Evolutionary conservation across 140 eudicot genomes (phyloP).

Genomic region (Stevia rebaudiana): DNA sequence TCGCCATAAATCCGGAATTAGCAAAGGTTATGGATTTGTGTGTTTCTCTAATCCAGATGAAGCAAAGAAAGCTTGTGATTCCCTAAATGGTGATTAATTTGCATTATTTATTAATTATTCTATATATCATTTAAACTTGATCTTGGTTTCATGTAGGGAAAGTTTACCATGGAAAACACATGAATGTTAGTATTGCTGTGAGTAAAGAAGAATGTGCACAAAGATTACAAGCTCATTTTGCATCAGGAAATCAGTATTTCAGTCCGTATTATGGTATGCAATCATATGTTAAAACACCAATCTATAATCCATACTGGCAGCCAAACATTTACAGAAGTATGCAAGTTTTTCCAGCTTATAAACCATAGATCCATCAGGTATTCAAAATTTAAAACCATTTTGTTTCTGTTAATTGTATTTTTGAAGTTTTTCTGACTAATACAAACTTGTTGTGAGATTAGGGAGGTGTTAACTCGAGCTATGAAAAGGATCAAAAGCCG

Average conservation of each 20-base stretch:
- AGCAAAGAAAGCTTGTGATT: slow-evolving; percentile 38
- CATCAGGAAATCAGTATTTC: slow-evolving; percentile 18
- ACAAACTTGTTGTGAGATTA: not conserved
- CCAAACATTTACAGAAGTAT: slow-evolving; percentile 16
- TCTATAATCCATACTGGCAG: slow-evolving; percentile 20
- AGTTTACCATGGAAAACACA: slow-evolving; percentile 27
- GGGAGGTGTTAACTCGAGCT: slow-evolving; percentile 13
- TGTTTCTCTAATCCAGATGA: slow-evolving; percentile 35
- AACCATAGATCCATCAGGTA: slow-evolving; percentile 21
- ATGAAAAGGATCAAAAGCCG: slow-evolving; percentile 16
- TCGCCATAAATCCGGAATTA: slow-evolving; percentile 32
- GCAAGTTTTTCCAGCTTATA: slow-evolving; percentile 16
- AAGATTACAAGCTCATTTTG: slow-evolving; percentile 17
- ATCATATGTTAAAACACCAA: slow-evolving; percentile 2
- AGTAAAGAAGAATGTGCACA: slow-evolving; percentile 25
- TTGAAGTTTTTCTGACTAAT: not conserved
- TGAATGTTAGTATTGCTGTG: slow-evolving; percentile 32
- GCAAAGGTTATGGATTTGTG: slow-evolving; percentile 53
- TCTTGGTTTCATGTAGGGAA: slow-evolving; percentile 26
- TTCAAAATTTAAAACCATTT: not conserved
- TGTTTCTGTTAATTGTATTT: not conserved
- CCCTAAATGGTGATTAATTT: slow-evolving; percentile 33
- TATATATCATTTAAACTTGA: not conserved
- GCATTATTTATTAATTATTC: not conserved
- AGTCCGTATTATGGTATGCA: slow-evolving; percentile 19